These are phyloP conservation scores for Auricularia heimuer DNA, from an alignment of 768 basidiomycete species.

Conservation along the genomic window DNA sequence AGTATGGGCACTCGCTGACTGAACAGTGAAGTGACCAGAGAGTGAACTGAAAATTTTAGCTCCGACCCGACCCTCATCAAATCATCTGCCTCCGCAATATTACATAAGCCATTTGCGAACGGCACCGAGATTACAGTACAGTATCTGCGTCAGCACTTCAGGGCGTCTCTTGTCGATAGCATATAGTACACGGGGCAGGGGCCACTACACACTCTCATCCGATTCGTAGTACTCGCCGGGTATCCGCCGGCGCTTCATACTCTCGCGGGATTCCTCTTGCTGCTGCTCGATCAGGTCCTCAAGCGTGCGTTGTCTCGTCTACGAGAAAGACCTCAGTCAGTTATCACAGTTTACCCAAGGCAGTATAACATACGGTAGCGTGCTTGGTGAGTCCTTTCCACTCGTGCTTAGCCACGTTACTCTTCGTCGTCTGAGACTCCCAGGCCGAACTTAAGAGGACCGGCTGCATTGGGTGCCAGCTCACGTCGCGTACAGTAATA, in stretches of 20 bases:
- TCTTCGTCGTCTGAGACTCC: slow-evolving; percentile 50
- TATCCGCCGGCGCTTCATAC: neutral
- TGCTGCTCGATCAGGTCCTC: neutral
- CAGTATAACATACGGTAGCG: neutral
- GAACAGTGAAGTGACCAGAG: no score
- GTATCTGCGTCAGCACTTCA: no score
- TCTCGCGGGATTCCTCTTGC: neutral
- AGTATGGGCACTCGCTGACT: no score
- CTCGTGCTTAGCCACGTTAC: slow-evolving; percentile 83
- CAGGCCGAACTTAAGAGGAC: slow-evolving; percentile 88
- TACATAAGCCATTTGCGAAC: no score
- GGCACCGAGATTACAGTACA: no score
- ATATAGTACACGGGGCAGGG: neutral
- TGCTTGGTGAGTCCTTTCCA: slow-evolving; percentile 84
- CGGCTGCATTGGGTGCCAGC: slow-evolving; percentile 91
- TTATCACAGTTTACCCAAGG: neutral
- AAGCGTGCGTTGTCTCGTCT: neutral
- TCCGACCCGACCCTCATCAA: no score
- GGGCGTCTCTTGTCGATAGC: no score
- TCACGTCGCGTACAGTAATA: slow-evolving; percentile 82
- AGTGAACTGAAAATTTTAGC: no score
- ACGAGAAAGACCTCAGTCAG: neutral
- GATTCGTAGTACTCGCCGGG: neutral
- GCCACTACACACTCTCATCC: neutral
- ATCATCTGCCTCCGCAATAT: no score